Evolutionary conservation across 2,329 filamentous ascomycete species (phyloP).

Genomic region (Penicillium sp.): DNA sequence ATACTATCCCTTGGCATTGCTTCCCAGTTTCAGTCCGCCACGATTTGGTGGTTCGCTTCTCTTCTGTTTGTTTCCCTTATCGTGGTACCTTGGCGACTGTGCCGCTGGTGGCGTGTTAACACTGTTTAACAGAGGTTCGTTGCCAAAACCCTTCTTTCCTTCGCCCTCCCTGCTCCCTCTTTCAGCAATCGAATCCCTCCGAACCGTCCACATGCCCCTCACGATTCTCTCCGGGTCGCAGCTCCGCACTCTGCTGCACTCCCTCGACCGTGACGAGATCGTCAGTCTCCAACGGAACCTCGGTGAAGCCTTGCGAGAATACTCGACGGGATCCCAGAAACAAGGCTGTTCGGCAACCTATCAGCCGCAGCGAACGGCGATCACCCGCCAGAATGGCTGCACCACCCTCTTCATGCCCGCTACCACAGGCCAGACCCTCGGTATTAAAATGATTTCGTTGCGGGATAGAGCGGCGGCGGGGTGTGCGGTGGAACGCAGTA

Average conservation of each 20-base stretch:
- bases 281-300: slow-evolving; percentile 57
- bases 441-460: slow-evolving; percentile 64
- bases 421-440: slow-evolving; percentile 57
- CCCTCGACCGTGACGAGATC: slow-evolving; percentile 57
- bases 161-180: neutral
- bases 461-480: slow-evolving; percentile 35
- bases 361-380: slow-evolving; percentile 61
- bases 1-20: slow-evolving; percentile 5
- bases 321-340: slow-evolving; percentile 61
- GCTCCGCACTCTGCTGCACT: slow-evolving; percentile 55
- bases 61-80: neutral
- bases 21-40: neutral
- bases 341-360: slow-evolving; percentile 59
- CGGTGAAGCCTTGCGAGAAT: slow-evolving; percentile 61
- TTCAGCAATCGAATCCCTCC: slow-evolving; percentile 1
- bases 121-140: neutral
- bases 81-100: neutral
- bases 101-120: neutral
- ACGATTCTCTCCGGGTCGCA: slow-evolving; percentile 59
- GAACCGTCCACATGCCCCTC: slow-evolving; percentile 51
- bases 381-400: slow-evolving; percentile 60
- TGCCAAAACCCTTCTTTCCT: neutral
- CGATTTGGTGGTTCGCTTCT: neutral
- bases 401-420: slow-evolving; percentile 68
- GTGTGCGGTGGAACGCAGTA: slow-evolving; percentile 34